Evolutionary conservation across 352 stramenopile genomes (phyloP).

Genomic region (Synura sp.): DNA sequence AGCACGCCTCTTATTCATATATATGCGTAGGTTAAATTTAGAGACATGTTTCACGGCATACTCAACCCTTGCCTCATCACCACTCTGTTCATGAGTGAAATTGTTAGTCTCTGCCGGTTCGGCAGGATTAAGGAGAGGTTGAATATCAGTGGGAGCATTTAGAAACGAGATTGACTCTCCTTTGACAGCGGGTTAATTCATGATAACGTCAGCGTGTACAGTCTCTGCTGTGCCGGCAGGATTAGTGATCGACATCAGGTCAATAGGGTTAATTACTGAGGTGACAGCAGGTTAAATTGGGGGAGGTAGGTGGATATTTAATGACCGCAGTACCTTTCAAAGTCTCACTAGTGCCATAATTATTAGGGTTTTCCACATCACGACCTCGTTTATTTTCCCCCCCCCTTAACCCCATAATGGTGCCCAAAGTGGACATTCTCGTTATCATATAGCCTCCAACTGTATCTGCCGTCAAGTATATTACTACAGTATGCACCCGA

Average conservation of each 20-base stretch:
- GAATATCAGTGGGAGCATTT: constrained; percentile 13
- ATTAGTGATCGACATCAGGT: too few species aligned
- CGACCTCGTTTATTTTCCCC: not conserved
- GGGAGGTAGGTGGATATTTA: constrained; percentile 6
- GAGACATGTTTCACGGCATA: constrained; percentile 8
- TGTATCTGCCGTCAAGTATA: too few species aligned
- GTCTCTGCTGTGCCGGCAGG: constrained; percentile 8
- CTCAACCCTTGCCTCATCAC: not conserved
- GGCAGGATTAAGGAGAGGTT: not conserved
- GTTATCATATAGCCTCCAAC: too few species aligned
- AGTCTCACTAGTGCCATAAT: not conserved
- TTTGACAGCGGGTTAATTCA: constrained; percentile 11
- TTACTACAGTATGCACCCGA: too few species aligned
- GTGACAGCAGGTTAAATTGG: constrained; percentile 17
- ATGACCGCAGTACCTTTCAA: constrained; percentile 25
- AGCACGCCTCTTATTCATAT: constrained; percentile 9
- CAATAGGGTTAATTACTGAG: too few species aligned
- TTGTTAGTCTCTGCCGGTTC: not conserved
- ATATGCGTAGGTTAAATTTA: constrained; percentile 17
- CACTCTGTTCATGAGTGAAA: constrained; percentile 4
- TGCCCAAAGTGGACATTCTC: too few species aligned
- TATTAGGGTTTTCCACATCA: too few species aligned
- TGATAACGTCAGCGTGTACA: constrained; percentile 16
- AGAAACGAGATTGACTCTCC: constrained; percentile 20
- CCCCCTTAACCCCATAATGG: too few species aligned